Percentiles rank a stretch among this genome's conserved stretches.
phyloP scores from a whole-genome alignment of 2,329 filamentous ascomycete species.

The Penicillium sclerotigenum region DNA sequence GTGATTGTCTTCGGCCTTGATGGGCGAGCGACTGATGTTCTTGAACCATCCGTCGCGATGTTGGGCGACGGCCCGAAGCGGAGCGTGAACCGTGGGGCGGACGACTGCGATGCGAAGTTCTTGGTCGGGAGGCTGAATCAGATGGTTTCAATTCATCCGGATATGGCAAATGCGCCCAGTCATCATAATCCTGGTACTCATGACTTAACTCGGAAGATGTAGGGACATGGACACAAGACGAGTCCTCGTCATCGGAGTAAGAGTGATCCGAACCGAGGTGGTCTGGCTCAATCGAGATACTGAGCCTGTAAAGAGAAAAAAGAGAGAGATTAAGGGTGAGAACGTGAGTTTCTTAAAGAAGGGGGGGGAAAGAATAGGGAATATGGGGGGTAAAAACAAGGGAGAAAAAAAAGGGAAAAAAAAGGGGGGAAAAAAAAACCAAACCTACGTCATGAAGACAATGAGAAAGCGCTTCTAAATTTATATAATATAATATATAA shows the following conservation, averaged over 20 bases:
- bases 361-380: not conserved
- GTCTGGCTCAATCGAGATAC: slow-evolving; percentile 43
- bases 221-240: slow-evolving; percentile 45
- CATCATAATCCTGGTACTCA: slow-evolving; percentile 40
- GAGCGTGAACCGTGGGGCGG: slow-evolving; percentile 38
- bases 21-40: slow-evolving; percentile 39
- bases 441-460: slow-evolving; percentile 28
- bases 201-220: slow-evolving; percentile 40
- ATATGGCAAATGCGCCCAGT: slow-evolving; percentile 42
- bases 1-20: slow-evolving; percentile 45
- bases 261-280: slow-evolving; percentile 40
- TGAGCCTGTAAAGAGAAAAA: slow-evolving; percentile 34
- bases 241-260: slow-evolving; percentile 45
- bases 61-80: slow-evolving; percentile 37
- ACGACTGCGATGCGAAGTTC: slow-evolving; percentile 42
- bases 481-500: too few species aligned
- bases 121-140: slow-evolving; percentile 47
- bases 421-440: not conserved
- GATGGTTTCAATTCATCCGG: slow-evolving; percentile 48
- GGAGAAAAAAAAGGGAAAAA: not conserved
- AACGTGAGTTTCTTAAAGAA: slow-evolving; percentile 1
- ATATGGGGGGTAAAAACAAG: not conserved
- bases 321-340: not conserved
- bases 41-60: slow-evolving; percentile 34
- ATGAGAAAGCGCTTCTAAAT: not conserved